Evolutionary conservation across 1,284 basidiomycete species (phyloP), one percentile per base, ranked within the genome.

Genomic region (Somion occarium): DNA sequence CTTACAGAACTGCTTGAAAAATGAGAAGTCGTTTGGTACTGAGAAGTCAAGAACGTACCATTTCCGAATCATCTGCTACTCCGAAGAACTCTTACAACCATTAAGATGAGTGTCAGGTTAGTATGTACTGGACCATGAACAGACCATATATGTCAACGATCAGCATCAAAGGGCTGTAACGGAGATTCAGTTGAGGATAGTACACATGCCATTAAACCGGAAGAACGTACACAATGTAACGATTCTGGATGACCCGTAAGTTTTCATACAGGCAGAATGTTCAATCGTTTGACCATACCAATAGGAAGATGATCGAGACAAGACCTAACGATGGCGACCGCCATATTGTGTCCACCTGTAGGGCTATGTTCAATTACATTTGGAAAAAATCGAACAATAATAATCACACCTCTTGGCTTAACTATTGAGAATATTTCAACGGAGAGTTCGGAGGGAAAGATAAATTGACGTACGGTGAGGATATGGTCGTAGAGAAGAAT

Each of bases 401-500:
- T n/a, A 3, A n/a, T 39, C 54, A 26, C 55, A 61, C 65, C 62
- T 67, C 65, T 44, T 59, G 59, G 44, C 57, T 55, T 47, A 67
- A 50, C 65, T 67, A 53, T 18, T 44, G 5, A 26, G 30, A 37
- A 23, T 19, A 13, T 15, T 45, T 54, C 26, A 57, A 41, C 2
- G 22, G 15, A 15, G 30, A 9, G 13, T 4, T 24, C 23, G 24
- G 22, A 25, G 13, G 25, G 3, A 22, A 47, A 47, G 20, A 45
- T 5, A 42, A 23, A 3, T 3, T 9, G n/a, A 46, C 63, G 15
- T 37, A 67, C 65, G 37, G 65, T 67, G 20, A 64, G 47, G 18
- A 63, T 49, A 45, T 67, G 64, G 53, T 67, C 64, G 50, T 64
- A 65, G 27, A 65, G 44, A 23, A 67, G 59, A 38, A 59, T 57